phyloP scores from a whole-genome alignment of 2,329 filamentous ascomycete genomes.

The Myriosclerotinia duriaeana region DNA sequence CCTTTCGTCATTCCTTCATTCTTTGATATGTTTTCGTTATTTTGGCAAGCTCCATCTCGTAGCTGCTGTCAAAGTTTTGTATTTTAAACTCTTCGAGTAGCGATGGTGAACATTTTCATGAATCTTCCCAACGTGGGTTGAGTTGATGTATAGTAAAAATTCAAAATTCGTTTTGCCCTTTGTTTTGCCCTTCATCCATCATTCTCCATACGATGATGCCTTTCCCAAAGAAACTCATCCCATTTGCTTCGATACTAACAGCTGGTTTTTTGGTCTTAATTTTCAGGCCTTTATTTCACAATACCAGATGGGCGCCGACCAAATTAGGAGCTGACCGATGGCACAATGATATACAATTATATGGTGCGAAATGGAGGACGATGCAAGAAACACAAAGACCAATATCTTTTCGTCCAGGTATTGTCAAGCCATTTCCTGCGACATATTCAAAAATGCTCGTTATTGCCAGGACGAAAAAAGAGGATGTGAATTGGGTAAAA shows the following conservation, averaged over 20 bases:
- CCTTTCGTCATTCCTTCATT: constrained; percentile 1
- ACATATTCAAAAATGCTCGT: constrained; percentile 19
- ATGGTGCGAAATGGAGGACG: neutral
- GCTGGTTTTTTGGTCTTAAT: neutral
- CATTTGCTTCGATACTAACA: constrained; percentile 6
- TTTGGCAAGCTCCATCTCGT: neutral
- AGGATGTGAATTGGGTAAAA: constrained; percentile 12
- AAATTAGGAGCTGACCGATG: neutral
- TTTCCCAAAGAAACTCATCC: constrained; percentile 12
- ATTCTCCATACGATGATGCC: neutral
- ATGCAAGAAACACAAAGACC: neutral
- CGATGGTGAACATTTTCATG: neutral
- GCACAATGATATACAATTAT: neutral
- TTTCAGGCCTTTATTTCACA: neutral
- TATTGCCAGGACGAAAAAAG: constrained; percentile 7
- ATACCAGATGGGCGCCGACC: neutral
- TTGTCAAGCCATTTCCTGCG: neutral
- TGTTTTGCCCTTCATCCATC: neutral
- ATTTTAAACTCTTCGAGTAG: neutral
- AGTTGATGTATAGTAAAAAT: neutral
- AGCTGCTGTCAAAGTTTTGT: neutral
- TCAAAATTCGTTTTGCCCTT: neutral
- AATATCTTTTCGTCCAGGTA: neutral
- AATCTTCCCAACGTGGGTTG: neutral
- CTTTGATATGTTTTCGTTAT: constrained; percentile 7